These are phyloP conservation scores for Cicer chorassanicum DNA, from an alignment of 306 rosid genomes.

Conservation along the genomic window DNA sequence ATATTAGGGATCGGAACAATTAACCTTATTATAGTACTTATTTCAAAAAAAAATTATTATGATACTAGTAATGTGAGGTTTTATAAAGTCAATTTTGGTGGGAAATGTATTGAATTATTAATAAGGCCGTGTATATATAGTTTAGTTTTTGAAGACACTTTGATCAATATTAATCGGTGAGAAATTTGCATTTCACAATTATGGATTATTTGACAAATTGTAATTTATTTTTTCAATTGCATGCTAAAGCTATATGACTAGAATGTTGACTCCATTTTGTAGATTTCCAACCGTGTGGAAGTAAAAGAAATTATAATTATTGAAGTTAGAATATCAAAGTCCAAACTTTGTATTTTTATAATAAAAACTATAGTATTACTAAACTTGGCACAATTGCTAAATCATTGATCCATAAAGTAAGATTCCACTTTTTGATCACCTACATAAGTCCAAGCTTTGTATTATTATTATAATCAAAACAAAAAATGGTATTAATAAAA, in stretches of 20 bases:
- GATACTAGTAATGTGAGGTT: not conserved
- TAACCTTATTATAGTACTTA: not conserved
- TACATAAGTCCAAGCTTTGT: conserved; percentile 27
- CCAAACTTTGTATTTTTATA: conserved; percentile 1
- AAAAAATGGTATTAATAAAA: not conserved
- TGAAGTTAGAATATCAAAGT: not conserved
- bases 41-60: no score
- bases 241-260: conserved; percentile 43
- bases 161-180: conserved; percentile 17
- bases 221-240: conserved; percentile 40
- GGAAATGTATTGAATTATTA: conserved; percentile 39
- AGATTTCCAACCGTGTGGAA: conserved; percentile 39
- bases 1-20: conserved; percentile 39
- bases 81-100: conserved; percentile 50
- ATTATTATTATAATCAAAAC: conserved; percentile 4
- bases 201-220: conserved; percentile 45
- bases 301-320: conserved; percentile 32
- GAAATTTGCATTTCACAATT: conserved; percentile 29
- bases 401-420: conserved; percentile 21
- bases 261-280: conserved; percentile 47
- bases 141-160: conserved; percentile 37
- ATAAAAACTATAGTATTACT: not conserved
- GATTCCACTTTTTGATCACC: conserved; percentile 26
- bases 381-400: not conserved
- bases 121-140: not conserved